These are phyloP conservation scores for Paraphoma chrysanthemicola DNA, from an alignment of 2,329 filamentous ascomycete species.

Conservation along the genomic window DNA sequence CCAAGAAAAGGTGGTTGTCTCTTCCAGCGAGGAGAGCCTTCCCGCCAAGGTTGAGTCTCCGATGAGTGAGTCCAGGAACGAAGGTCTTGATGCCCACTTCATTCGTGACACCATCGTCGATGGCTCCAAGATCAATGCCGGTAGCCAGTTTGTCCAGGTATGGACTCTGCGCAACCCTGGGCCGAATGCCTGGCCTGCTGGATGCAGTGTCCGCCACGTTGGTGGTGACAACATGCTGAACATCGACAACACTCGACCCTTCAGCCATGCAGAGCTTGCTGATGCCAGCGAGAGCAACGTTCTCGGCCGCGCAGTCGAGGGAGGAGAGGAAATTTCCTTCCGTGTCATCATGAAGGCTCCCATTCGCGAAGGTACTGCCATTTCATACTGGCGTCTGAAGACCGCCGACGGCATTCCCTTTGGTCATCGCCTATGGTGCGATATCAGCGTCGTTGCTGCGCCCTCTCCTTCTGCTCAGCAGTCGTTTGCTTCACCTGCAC, in stretches of 20 bases:
- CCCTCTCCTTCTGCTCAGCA: slow-evolving; percentile 2
- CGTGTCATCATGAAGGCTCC: slow-evolving; percentile 86
- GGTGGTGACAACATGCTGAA: slow-evolving; percentile 97
- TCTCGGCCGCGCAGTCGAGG: slow-evolving; percentile 70
- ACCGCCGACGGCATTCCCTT: slow-evolving; percentile 81
- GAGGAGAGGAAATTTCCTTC: slow-evolving; percentile 80
- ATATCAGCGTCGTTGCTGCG: slow-evolving; percentile 70
- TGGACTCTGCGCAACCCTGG: slow-evolving; percentile 93
- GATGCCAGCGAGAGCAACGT: slow-evolving; percentile 84
- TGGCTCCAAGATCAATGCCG: slow-evolving; percentile 73
- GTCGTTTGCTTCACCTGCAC: slow-evolving; percentile 1
- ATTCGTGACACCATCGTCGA: slow-evolving; percentile 80
- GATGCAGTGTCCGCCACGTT: slow-evolving; percentile 88
- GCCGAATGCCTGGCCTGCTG: slow-evolving; percentile 79
- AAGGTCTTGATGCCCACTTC: slow-evolving; percentile 69
- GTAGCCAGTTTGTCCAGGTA: slow-evolving; percentile 82
- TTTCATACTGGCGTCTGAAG: slow-evolving; percentile 97
- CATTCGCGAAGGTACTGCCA: slow-evolving; percentile 74
- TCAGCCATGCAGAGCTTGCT: slow-evolving; percentile 77
- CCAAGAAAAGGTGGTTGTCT: slow-evolving; percentile 42
- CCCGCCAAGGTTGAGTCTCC: slow-evolving; percentile 21
- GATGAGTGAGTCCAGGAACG: slow-evolving; percentile 17
- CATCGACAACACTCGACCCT: slow-evolving; percentile 78
- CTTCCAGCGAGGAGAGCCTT: slow-evolving; percentile 9
- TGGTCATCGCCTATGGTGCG: slow-evolving; percentile 94